Base-by-base conservation (phyloP, 495 filamentous ascomycete species). In the Penicillium robsamsonii region DNA sequence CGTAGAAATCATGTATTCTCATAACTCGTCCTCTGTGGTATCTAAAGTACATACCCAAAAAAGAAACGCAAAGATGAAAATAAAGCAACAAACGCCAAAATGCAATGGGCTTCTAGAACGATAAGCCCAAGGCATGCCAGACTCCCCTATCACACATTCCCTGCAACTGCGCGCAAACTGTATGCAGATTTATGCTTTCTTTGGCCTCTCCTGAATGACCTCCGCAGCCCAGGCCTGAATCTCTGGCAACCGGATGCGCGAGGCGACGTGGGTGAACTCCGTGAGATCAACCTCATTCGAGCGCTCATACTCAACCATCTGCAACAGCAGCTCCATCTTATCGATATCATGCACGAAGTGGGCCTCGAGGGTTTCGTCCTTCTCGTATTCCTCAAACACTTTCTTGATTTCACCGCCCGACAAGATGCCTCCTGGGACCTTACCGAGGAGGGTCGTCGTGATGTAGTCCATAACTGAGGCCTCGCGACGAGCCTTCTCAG, bases 261-360 rank as follows among this genome's bases (percentile, higher is more conserved):
- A 73, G 37, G 87, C 84, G 46, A 96, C 94, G 54, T 83, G 83
- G 22, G 83, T 70, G 64, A 98, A 97, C 72, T 97, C 94, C 24
- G 85, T 80, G 42, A 98, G 76, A 69, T 97, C 90, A 50, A 89
- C 69, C 33, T 85, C 69, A 27, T 82, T 72, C 12, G 78, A 74
- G 62, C 87, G 89, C 81, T 98, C 94, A 68, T 98, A 98, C 70
- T 98, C 94, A 20, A 96, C 78, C 87, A 96, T 96, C 76, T 98
- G 94, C 68, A 94, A 72, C 44, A 98, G 70, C 37, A 98, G 75
- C 75, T 98, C 94, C 69, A 97, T 85, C 80, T 97, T 96, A 71
- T 98, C 94, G 53, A 98, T 83, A 75, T 97, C 94, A 65, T 98
- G 94, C 15, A 98, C 95, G 59, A 91, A 98, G 57, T 84, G 74